phyloP scores from a whole-genome alignment of 2,329 filamentous ascomycete genomes.

The Scedosporium minutisporum region DNA sequence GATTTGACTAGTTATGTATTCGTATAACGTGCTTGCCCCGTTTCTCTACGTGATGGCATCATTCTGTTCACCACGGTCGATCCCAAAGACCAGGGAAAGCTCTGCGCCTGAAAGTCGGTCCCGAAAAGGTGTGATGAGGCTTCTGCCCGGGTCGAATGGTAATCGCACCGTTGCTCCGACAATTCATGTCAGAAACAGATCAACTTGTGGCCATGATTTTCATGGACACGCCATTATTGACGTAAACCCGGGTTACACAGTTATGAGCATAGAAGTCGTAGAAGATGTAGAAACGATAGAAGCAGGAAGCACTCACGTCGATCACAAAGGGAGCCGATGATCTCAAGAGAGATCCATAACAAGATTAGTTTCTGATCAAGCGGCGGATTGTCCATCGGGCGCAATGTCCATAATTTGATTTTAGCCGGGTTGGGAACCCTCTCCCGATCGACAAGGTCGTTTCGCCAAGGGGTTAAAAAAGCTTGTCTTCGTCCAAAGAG shows the following conservation, averaged over 20 bases:
- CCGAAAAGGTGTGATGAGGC: not conserved
- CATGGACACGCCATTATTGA: not conserved
- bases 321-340: no score
- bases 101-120: not conserved
- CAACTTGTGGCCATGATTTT: not conserved
- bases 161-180: not conserved
- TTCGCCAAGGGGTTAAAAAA: not conserved
- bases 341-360: no score
- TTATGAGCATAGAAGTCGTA: not conserved
- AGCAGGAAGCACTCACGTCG: no score
- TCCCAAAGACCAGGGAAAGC: no score
- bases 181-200: not conserved
- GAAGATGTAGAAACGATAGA: not conserved
- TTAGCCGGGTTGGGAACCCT: not conserved
- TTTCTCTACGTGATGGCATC: no score
- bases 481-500: not conserved
- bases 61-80: no score
- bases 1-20: no score
- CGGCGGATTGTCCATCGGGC: not conserved
- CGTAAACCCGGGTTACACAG: slow-evolving; percentile 1
- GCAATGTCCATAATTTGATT: not conserved
- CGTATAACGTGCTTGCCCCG: no score
- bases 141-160: not conserved
- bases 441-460: not conserved
- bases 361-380: no score